phyloP scores from a whole-genome alignment of 108 stramenopile genomes.

The Cyclotella baltica region DNA sequence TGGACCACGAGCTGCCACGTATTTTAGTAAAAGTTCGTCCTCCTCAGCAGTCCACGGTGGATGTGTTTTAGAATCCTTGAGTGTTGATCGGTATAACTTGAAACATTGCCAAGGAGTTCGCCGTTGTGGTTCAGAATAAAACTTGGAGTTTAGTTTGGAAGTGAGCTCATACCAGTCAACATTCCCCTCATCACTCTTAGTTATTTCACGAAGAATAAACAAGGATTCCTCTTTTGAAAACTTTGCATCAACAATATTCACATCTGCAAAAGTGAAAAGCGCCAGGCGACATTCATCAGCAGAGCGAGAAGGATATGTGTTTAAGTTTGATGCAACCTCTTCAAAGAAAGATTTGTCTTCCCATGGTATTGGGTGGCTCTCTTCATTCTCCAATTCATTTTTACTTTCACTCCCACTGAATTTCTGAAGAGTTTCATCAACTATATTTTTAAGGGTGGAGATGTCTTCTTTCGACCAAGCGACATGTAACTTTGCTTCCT shows the following conservation, averaged over 20 bases:
- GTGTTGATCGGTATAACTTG: constrained; percentile 44
- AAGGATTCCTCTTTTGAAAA: constrained; percentile 58
- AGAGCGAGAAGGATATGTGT: constrained; percentile 19
- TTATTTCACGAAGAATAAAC: constrained; percentile 28
- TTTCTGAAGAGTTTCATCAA: constrained; percentile 17
- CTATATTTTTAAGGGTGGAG: constrained; percentile 15
- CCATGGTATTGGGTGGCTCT: not conserved
- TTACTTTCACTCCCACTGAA: constrained; percentile 7
- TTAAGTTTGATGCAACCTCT: constrained; percentile 35
- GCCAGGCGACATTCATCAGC: constrained; percentile 37
- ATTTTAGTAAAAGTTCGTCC: constrained; percentile 68
- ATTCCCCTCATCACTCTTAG: constrained; percentile 7
- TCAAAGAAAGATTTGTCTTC: constrained; percentile 17
- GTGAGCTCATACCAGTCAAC: constrained; percentile 51
- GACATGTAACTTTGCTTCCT: constrained; percentile 5
- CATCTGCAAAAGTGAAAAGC: constrained; percentile 32
- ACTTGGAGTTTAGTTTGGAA: constrained; percentile 22
- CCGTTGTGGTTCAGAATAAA: constrained; percentile 7
- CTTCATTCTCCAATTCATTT: not conserved
- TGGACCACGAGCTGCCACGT: constrained; percentile 62
- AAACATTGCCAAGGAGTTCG: constrained; percentile 65
- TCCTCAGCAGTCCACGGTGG: constrained; percentile 61
- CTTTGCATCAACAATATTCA: constrained; percentile 25
- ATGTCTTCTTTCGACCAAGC: constrained; percentile 35
- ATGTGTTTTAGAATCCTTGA: constrained; percentile 32